Evolutionary conservation across 371 early-diverging fungal genomes (phyloP).

Genomic region (Funneliformis caledonium): DNA sequence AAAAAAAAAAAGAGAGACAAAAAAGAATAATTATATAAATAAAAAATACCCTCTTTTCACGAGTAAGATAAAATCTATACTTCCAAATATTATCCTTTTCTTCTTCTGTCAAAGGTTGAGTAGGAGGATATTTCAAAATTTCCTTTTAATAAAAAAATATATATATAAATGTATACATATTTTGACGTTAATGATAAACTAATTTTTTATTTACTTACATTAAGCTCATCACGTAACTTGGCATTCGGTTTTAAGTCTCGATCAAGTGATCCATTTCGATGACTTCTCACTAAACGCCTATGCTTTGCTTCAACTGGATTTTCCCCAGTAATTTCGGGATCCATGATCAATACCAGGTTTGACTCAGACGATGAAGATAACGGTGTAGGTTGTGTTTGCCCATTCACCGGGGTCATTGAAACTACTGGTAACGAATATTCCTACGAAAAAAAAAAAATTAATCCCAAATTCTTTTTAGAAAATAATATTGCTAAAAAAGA

Average conservation of each 20-base stretch:
- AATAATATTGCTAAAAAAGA: too few species aligned
- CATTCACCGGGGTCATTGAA: not conserved
- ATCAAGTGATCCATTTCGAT: conserved; percentile 89
- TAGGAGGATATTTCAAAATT: conserved; percentile 92
- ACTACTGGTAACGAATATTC: conserved; percentile 12
- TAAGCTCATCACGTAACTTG: conserved; percentile 89
- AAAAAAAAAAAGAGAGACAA: too few species aligned
- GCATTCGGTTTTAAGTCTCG: conserved; percentile 95
- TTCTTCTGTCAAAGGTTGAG: conserved; percentile 75
- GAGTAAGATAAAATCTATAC: conserved; percentile 90
- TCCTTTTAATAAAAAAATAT: conserved; percentile 54
- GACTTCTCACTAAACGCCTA: conserved; percentile 87
- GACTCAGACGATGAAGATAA: not conserved
- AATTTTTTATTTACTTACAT: conserved; percentile 56
- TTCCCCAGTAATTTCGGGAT: conserved; percentile 77
- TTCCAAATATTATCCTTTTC: conserved; percentile 97
- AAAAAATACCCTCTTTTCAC: conserved; percentile 77
- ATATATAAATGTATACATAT: not conserved
- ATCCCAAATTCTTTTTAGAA: not conserved
- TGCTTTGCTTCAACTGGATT: conserved; percentile 97
- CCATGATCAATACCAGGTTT: conserved; percentile 50
- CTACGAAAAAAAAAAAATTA: not conserved
- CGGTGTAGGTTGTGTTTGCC: not conserved
- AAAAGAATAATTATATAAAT: too few species aligned
- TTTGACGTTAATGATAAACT: not conserved